Evolutionary conservation across 495 filamentous ascomycete genomes (phyloP).

Genomic region (Tuber borchii): DNA sequence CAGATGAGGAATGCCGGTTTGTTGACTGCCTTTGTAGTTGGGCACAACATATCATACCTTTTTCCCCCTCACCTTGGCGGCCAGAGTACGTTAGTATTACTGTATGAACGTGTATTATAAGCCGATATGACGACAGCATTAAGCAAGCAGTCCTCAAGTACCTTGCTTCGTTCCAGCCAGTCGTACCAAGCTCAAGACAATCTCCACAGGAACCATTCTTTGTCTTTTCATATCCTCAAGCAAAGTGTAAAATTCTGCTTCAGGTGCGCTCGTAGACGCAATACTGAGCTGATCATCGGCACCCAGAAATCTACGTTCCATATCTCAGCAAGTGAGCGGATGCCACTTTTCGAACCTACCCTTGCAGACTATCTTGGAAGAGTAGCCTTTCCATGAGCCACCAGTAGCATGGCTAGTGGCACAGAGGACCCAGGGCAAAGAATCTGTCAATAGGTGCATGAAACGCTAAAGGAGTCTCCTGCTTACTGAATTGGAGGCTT

Average conservation of each 20-base stretch:
- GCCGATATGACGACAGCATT: background rate
- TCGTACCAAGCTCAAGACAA: background rate
- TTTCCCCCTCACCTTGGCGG: background rate
- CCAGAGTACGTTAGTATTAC: background rate
- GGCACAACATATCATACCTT: background rate
- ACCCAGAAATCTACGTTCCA: background rate
- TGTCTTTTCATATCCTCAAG: background rate
- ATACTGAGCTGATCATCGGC: background rate
- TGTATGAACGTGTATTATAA: background rate
- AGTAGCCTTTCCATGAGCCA: background rate
- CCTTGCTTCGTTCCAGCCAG: background rate
- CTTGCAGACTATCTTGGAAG: background rate
- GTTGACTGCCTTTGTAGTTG: background rate
- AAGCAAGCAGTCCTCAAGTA: background rate
- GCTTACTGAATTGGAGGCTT: background rate
- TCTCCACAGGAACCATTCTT: background rate
- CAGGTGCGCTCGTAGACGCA: background rate
- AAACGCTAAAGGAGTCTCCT: background rate
- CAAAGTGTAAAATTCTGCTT: background rate
- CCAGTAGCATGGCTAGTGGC: background rate
- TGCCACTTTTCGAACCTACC: background rate
- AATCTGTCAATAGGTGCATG: background rate
- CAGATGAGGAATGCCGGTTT: background rate
- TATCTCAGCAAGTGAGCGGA: conserved; percentile 3
- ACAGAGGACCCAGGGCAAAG: background rate